Percentiles rank a stretch among this genome's conserved stretches.
Conservation (phyloP, 805 yeast species). For the Lipomyces orientalis region DNA sequence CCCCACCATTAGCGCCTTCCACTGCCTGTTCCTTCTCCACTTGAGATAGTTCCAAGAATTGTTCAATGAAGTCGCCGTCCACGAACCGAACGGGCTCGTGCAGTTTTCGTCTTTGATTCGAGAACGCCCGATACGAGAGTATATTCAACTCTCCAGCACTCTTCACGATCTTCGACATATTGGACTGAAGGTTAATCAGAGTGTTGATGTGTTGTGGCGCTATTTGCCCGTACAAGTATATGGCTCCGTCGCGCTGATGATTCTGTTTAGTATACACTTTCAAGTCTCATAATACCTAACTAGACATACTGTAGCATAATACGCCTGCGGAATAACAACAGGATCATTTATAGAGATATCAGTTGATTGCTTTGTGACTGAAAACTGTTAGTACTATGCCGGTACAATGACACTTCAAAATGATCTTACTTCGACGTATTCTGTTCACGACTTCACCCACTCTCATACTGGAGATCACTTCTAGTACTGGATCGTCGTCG, state of each 20-base stretch:
- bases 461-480: constrained; percentile 24
- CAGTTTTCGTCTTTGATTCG: constrained; percentile 20
- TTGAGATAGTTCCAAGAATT: constrained; percentile 29
- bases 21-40: constrained; percentile 22
- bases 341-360: constrained; percentile 11
- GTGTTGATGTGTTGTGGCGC: constrained; percentile 22
- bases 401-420: background rate
- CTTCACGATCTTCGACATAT: constrained; percentile 26
- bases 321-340: constrained; percentile 30
- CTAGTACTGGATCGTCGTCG: constrained; percentile 22
- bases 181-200: constrained; percentile 33
- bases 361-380: constrained; percentile 7
- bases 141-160: constrained; percentile 27
- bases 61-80: constrained; percentile 38
- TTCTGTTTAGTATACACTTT: background rate
- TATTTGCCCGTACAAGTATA: constrained; percentile 32
- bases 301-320: constrained; percentile 35
- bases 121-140: constrained; percentile 24
- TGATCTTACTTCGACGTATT: constrained; percentile 29
- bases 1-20: constrained; percentile 15
- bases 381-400: background rate
- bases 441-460: constrained; percentile 37
- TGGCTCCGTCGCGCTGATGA: constrained; percentile 35
- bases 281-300: background rate
- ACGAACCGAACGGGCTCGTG: constrained; percentile 33